These are phyloP conservation scores for Ceriops zippeliana DNA, from an alignment of 345 rosid species.

Conservation along the genomic window DNA sequence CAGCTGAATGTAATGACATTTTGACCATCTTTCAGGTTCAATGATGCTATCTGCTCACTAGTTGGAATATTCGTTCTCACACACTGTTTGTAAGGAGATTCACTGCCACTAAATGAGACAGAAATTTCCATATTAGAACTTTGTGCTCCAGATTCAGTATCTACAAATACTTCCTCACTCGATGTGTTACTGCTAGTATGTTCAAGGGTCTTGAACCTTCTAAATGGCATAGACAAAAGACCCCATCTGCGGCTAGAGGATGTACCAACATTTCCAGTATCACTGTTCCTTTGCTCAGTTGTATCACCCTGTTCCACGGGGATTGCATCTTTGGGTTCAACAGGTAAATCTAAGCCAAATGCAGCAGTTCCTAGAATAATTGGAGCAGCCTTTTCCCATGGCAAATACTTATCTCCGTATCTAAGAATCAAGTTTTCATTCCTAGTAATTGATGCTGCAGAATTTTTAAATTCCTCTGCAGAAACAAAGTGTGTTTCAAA, in stretches of 20 bases:
- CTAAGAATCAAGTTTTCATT: conserved; percentile 66
- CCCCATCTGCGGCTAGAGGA: conserved; percentile 73
- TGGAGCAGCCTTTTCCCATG: conserved; percentile 84
- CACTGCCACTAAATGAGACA: conserved; percentile 30
- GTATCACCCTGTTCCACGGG: conserved; percentile 52
- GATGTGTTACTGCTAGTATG: conserved; percentile 58
- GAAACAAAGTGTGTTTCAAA: conserved; percentile 62
- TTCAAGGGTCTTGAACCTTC: conserved; percentile 74
- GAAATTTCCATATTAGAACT: conserved; percentile 35
- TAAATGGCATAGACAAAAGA: conserved; percentile 80
- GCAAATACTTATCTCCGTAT: conserved; percentile 52
- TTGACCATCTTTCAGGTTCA: conserved; percentile 91
- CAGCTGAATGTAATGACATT: conserved; percentile 80
- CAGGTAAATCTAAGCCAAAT: conserved; percentile 62
- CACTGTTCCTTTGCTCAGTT: conserved; percentile 36
- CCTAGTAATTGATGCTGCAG: conserved; percentile 50
- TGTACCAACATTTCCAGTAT: conserved; percentile 36
- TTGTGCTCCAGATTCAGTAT: conserved; percentile 57
- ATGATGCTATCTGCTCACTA: conserved; percentile 77
- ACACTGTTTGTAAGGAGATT: conserved; percentile 63
- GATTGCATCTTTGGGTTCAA: conserved; percentile 57
- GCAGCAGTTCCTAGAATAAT: conserved; percentile 67
- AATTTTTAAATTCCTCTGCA: conserved; percentile 55
- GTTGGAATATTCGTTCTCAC: conserved; percentile 79
- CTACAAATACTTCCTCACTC: conserved; percentile 72